These are phyloP conservation scores for Piloderma croceum DNA, from an alignment of 768 basidiomycete species.

Conservation along the genomic window DNA sequence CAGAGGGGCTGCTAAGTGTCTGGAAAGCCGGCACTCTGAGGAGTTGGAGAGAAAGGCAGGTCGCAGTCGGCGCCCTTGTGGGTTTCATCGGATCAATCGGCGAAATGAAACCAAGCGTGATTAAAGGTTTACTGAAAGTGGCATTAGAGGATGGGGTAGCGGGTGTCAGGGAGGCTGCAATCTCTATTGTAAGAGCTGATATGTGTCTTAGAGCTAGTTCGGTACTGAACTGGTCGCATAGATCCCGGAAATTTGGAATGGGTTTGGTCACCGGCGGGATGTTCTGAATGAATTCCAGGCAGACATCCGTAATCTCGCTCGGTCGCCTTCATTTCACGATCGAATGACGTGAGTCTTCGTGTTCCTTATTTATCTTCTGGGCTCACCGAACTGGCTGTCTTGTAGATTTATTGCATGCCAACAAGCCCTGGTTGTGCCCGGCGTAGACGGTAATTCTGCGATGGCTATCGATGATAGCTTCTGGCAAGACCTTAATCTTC, in stretches of 20 bases:
- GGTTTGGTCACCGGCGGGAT: constrained; percentile 30
- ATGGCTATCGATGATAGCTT: constrained; percentile 40
- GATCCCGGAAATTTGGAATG: constrained; percentile 43
- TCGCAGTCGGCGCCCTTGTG: constrained; percentile 51
- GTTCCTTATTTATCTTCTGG: constrained; percentile 10
- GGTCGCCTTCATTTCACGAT: constrained; percentile 46
- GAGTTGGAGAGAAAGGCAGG: constrained; percentile 79
- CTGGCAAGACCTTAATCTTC: constrained; percentile 47
- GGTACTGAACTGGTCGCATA: constrained; percentile 17
- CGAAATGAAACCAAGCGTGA: constrained; percentile 35
- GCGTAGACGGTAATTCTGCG: constrained; percentile 27
- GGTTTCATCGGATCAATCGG: constrained; percentile 40
- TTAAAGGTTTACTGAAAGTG: constrained; percentile 50
- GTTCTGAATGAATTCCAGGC: constrained; percentile 33
- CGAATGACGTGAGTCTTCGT: constrained; percentile 62
- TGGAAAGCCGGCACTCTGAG: constrained; percentile 57
- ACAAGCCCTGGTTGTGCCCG: constrained; percentile 47
- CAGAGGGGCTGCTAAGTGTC: constrained; percentile 40
- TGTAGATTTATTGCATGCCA: constrained; percentile 70
- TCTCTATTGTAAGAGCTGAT: constrained; percentile 49
- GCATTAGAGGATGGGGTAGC: constrained; percentile 76
- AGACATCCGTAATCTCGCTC: constrained; percentile 41
- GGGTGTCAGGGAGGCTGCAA: constrained; percentile 77
- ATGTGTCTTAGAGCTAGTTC: background rate
- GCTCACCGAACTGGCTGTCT: constrained; percentile 13